A percentile compares a stretch with the other conserved stretches of the same genome.
Conservation (phyloP, 2,329 filamentous ascomycete genomes). For the Clonostachys rhizophaga region DNA sequence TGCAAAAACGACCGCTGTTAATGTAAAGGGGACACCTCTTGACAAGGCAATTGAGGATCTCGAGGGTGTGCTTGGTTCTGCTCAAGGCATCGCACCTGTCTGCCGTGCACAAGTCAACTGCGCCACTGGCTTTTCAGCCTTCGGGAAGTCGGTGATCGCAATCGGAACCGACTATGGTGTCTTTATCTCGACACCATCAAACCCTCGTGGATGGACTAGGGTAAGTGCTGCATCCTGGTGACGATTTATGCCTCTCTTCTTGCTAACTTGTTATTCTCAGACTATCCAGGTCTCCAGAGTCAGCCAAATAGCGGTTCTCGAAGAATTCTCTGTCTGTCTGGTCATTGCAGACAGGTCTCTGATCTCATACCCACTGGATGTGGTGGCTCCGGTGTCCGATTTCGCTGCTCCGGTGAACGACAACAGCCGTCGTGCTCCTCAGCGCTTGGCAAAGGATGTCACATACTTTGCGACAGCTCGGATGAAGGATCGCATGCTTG, state of each 20-base stretch:
- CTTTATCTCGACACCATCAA: constrained; percentile 81
- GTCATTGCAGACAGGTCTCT: constrained; percentile 88
- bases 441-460: constrained; percentile 88
- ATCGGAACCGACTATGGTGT: constrained; percentile 95
- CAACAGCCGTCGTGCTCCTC: constrained; percentile 78
- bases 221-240: constrained; percentile 43
- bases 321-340: constrained; percentile 91
- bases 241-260: neutral
- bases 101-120: constrained; percentile 89
- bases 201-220: constrained; percentile 86
- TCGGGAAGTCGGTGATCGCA: constrained; percentile 82
- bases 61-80: constrained; percentile 70
- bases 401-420: constrained; percentile 62
- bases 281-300: constrained; percentile 73
- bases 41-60: constrained; percentile 88
- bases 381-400: constrained; percentile 62
- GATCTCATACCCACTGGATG: constrained; percentile 90
- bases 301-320: constrained; percentile 89
- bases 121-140: constrained; percentile 81
- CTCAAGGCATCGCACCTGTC: constrained; percentile 68
- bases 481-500: constrained; percentile 93
- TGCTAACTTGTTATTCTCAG: constrained; percentile 31
- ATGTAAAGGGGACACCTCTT: constrained; percentile 85
- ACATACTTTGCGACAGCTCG: constrained; percentile 93
- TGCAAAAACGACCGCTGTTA: constrained; percentile 60